Percentiles rank a stretch among this genome's conserved stretches.
Evolutionary conservation across 202 grass and related monocot genomes (phyloP).

Genomic region (Musa balbisiana): DNA sequence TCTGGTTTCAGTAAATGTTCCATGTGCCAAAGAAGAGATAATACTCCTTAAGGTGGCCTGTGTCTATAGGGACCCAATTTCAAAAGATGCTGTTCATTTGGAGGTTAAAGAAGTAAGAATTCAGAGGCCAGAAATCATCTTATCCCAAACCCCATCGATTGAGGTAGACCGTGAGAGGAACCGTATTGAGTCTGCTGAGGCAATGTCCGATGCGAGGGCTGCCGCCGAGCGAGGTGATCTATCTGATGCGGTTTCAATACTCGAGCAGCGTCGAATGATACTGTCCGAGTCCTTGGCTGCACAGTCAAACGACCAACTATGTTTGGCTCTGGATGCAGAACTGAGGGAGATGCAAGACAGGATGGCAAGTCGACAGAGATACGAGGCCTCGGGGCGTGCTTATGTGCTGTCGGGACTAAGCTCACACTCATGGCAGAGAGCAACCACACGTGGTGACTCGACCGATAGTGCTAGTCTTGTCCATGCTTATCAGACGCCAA

Average conservation of each 20-base stretch:
- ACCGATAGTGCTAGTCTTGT: constrained; percentile 1
- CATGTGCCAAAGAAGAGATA: constrained; percentile 8
- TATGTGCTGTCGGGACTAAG: constrained; percentile 13
- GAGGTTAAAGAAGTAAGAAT: constrained; percentile 4
- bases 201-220: neutral
- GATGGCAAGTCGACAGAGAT: constrained; percentile 12
- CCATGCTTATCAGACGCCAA: constrained; percentile 16
- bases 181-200: constrained; percentile 3
- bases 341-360: constrained; percentile 13
- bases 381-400: constrained; percentile 2
- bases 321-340: constrained; percentile 9
- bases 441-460: constrained; percentile 6
- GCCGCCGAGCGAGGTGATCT: constrained; percentile 6
- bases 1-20: constrained; percentile 54
- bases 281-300: neutral
- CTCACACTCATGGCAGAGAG: constrained; percentile 19
- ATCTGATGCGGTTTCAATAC: constrained; percentile 5
- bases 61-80: neutral
- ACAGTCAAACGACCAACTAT: neutral
- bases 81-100: neutral
- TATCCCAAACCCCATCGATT: neutral
- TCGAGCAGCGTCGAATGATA: neutral
- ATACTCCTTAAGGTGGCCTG: neutral
- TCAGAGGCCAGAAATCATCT: neutral
- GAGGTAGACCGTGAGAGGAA: constrained; percentile 13